These are phyloP conservation scores for Eucalyptus pauciflora DNA, from an alignment of 345 rosid genomes.

Conservation along the genomic window DNA sequence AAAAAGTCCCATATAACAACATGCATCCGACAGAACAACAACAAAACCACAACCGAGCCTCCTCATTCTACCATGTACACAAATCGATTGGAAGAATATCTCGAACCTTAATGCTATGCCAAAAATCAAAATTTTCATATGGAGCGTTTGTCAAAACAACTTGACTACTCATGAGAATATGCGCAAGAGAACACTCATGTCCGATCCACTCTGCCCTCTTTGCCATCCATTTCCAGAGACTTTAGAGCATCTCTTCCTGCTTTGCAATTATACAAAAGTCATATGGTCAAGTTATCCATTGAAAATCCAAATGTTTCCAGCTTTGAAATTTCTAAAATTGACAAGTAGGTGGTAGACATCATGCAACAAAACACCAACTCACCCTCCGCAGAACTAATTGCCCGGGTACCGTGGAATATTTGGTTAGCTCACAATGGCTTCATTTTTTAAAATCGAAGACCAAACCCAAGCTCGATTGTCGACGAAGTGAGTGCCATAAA, in stretches of 20 bases:
- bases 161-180: no score
- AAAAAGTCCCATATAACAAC: neutral
- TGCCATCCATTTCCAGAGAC: no score
- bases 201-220: rapidly evolving
- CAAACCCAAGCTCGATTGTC: rapidly evolving
- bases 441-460: neutral
- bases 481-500: rapidly evolving
- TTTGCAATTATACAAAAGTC: neutral
- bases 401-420: rapidly evolving
- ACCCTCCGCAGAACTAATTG: neutral
- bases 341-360: neutral
- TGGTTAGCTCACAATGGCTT: neutral
- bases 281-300: neutral
- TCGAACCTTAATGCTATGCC: no score
- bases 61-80: neutral
- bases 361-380: neutral
- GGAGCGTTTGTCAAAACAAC: no score
- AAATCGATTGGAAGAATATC: neutral
- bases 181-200: rapidly evolving
- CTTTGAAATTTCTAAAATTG: rapidly evolving
- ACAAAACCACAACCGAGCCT: neutral
- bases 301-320: neutral
- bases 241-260: neutral
- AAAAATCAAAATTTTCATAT: no score
- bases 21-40: rapidly evolving